phyloP scores from a whole-genome alignment of 2,329 filamentous ascomycete species.

The Scedosporium boydii region DNA sequence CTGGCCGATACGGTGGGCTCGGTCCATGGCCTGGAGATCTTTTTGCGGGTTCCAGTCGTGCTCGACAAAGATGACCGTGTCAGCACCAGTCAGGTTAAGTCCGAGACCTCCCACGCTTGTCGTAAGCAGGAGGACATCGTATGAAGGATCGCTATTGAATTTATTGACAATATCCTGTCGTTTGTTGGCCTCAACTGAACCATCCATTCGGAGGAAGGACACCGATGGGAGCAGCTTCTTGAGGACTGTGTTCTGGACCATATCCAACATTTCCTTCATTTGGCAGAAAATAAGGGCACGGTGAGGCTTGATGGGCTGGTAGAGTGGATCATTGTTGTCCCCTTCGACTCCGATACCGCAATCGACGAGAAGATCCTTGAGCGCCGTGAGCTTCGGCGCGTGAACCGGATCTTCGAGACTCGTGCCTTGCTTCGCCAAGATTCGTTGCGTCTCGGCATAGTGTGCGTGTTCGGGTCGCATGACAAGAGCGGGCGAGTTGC shows the following conservation, averaged over 20 bases:
- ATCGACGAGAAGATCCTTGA: constrained; percentile 91
- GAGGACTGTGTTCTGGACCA: constrained; percentile 91
- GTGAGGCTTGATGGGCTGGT: constrained; percentile 86
- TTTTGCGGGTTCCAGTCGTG: constrained; percentile 99
- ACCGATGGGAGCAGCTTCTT: constrained; percentile 86
- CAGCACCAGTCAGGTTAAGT: constrained; percentile 89
- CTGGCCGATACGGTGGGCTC: constrained; percentile 94
- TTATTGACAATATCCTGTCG: constrained; percentile 97
- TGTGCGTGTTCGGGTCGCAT: constrained; percentile 90
- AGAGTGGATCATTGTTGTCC: constrained; percentile 49
- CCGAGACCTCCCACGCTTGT: constrained; percentile 92
- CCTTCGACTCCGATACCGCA: constrained; percentile 85
- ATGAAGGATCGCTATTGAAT: constrained; percentile 95
- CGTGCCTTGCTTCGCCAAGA: constrained; percentile 69
- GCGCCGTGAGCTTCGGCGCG: constrained; percentile 83
- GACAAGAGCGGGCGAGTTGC: constrained; percentile 92
- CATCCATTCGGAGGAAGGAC: constrained; percentile 89
- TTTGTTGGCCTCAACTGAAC: constrained; percentile 82
- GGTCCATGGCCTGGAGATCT: constrained; percentile 97
- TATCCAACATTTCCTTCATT: constrained; percentile 99
- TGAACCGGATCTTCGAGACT: constrained; percentile 77
- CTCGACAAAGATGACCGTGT: constrained; percentile 98
- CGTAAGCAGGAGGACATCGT: constrained; percentile 86
- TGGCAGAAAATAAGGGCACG: constrained; percentile 96
- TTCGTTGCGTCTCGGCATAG: constrained; percentile 77